phyloP scores from a whole-genome alignment of 148 eudicot genomes.

The Spergularia bocconei region DNA sequence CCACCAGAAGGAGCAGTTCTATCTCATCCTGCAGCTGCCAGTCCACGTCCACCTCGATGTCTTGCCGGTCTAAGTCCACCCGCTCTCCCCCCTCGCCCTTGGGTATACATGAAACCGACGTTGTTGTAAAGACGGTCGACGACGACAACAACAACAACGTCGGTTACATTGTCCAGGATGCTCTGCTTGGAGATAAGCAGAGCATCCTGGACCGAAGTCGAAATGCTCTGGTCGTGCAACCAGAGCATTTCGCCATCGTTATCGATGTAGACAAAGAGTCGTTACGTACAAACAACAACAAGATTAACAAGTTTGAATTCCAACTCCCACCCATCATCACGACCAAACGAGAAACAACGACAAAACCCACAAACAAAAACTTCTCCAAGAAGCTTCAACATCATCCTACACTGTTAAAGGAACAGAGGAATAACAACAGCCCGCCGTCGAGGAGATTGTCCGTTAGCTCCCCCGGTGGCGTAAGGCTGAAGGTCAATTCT shows the following conservation, averaged over 20 bases:
- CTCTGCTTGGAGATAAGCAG: constrained; percentile 13
- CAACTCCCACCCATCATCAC: constrained; percentile 52
- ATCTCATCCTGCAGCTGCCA: constrained; percentile 15
- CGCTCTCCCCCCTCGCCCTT: constrained; percentile 19
- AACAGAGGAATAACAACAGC: background rate
- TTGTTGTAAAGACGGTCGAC: too few species aligned
- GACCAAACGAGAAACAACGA: constrained; percentile 27
- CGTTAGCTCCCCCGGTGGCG: constrained; percentile 30
- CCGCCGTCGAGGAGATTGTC: constrained; percentile 3
- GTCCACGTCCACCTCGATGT: constrained; percentile 4
- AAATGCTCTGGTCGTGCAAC: constrained; percentile 7
- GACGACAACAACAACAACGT: constrained; percentile 14
- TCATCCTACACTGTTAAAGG: background rate
- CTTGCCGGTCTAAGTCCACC: constrained; percentile 12
- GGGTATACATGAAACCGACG: constrained; percentile 1
- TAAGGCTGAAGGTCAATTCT: constrained; percentile 55
- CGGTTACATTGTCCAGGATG: constrained; percentile 7
- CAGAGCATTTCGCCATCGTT: constrained; percentile 23
- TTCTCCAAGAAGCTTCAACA: background rate
- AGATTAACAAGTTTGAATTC: constrained; percentile 11
- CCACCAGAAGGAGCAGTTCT: constrained; percentile 31
- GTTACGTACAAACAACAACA: background rate
- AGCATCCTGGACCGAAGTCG: constrained; percentile 2
- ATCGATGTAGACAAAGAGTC: constrained; percentile 24
- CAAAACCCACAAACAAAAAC: background rate